Conservation (phyloP, 2,329 filamentous ascomycete species). For the Colletotrichum musicola region DNA sequence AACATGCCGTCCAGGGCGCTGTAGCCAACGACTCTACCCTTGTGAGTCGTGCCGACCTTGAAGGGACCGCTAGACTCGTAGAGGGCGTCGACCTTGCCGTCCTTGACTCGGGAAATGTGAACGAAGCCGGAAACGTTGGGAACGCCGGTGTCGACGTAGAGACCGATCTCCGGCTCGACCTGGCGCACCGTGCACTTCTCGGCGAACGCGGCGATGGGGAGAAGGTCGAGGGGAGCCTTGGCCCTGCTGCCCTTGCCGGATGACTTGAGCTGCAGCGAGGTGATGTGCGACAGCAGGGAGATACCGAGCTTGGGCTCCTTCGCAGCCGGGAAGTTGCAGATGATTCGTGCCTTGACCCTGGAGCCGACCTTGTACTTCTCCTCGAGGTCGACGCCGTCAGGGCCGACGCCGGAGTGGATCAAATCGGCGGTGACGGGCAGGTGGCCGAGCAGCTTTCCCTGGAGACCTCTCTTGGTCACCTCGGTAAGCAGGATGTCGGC, state of each 20-base stretch:
- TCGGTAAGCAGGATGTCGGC: conserved; percentile 88
- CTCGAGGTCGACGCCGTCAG: conserved; percentile 76
- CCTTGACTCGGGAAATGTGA: conserved; percentile 92
- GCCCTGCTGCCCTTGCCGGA: conserved; percentile 56
- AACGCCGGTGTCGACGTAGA: conserved; percentile 79
- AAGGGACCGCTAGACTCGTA: conserved; percentile 82
- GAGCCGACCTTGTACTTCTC: conserved; percentile 85
- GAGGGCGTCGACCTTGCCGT: conserved; percentile 88
- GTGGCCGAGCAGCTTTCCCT: conserved; percentile 92
- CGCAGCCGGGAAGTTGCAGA: conserved; percentile 86
- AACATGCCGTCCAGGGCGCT: conserved; percentile 89
- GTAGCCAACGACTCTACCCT: conserved; percentile 86
- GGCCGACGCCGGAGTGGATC: conserved; percentile 85
- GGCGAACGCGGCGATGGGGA: conserved; percentile 81
- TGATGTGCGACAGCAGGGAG: conserved; percentile 87
- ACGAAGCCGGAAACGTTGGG: conserved; percentile 84
- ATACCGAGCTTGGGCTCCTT: conserved; percentile 88
- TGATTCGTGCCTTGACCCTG: conserved; percentile 86
- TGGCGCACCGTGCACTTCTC: conserved; percentile 83
- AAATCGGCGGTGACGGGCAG: conserved; percentile 92
- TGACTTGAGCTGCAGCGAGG: conserved; percentile 69
- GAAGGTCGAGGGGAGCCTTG: conserved; percentile 65
- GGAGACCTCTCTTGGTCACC: conserved; percentile 78
- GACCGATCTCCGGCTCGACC: conserved; percentile 83
- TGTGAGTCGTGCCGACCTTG: conserved; percentile 82